Base-by-base conservation (phyloP, 2,329 filamentous ascomycete genomes). In the Anisogramma anomala region DNA sequence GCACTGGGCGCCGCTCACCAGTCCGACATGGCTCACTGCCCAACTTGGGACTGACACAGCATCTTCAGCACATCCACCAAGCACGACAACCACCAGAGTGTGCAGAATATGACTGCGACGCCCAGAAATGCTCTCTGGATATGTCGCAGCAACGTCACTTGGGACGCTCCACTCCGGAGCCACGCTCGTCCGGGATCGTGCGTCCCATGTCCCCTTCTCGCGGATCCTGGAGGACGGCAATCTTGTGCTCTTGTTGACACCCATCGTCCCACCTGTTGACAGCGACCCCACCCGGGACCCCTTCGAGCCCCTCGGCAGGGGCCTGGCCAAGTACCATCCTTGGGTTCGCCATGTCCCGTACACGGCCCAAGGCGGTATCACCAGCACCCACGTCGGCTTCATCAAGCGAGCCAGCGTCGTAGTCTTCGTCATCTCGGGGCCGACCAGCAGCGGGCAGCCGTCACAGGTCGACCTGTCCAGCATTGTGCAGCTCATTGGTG, bases 341-440 rank as follows among this genome's bases (percentile, higher is more conserved):
- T 68, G 67, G 56, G 67, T 87, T 46, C 74, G 79, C 15, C 83
- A 87, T 55, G 74, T 85, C 32, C 81, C 83, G 5, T 88, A 84
- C 52, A 74, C 77, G 4, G 71, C 75, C 34, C 67, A 68, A 39
- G 59, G 67, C 43, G 79, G 80, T 31, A 75, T 84, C 55, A 82
- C 77, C 3, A 66, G 68, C 17, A 69, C 73, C 33, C 77, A 87
- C 57, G 61, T 70, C 36, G 69, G 68, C 38, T 82, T 82, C 51
- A 69, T 84, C 39, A 69, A 67, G 42, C 64, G 72, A 41, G 77
- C 77, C 3, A 69, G 68, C 34, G 67, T 68, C 1, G 63, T 83
- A 26, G 58, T 84, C 11, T 74, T 82, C 43, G 71, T 84, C 42
- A 66, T 78, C 30, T 71, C 69, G 3, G 68, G 68, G 2, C 62